These are phyloP conservation scores for Anthracocystis panici-leucophaei DNA, from an alignment of 1,284 basidiomycete species.

Conservation along the genomic window DNA sequence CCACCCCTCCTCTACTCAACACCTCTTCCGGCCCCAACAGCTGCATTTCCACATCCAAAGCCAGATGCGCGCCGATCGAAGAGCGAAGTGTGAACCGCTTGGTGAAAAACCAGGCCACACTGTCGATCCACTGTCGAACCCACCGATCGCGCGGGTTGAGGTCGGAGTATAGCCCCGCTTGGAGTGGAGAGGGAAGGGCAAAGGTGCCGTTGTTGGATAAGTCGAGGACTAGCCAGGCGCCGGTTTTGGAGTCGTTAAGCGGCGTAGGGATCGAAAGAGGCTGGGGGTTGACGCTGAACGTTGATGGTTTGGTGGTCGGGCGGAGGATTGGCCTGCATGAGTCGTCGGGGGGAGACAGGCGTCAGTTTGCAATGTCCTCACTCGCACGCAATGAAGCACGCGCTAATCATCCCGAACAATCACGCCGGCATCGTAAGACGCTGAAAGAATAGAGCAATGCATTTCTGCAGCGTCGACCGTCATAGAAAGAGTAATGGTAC, in stretches of 20 bases:
- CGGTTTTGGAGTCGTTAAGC: slow-evolving; percentile 17
- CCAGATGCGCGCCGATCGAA: slow-evolving; percentile 21
- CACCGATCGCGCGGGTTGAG: slow-evolving; percentile 37
- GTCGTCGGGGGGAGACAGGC: background rate
- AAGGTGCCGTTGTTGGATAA: slow-evolving; percentile 16
- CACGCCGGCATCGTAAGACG: background rate
- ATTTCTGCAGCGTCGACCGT: slow-evolving; percentile 1
- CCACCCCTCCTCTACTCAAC: slow-evolving; percentile 32
- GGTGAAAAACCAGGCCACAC: slow-evolving; percentile 22
- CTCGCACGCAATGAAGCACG: background rate
- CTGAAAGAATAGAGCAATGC: background rate
- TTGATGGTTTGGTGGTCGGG: slow-evolving; percentile 10
- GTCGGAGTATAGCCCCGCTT: slow-evolving; percentile 19
- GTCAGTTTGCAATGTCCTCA: slow-evolving; percentile 1
- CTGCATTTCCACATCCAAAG: slow-evolving; percentile 32
- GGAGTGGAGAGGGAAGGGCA: slow-evolving; percentile 18
- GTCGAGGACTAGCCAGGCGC: slow-evolving; percentile 37
- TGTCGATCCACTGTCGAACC: slow-evolving; percentile 28
- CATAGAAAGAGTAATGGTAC: background rate
- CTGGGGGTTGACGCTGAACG: slow-evolving; percentile 20
- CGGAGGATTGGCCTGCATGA: slow-evolving; percentile 27
- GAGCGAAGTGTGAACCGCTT: slow-evolving; percentile 23
- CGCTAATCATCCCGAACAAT: background rate
- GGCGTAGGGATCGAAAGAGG: too few species aligned
- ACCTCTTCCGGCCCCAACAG: slow-evolving; percentile 33